These are phyloP conservation scores for Thielaviopsis punctulata DNA, from an alignment of 2,329 filamentous ascomycete genomes.

Conservation along the genomic window DNA sequence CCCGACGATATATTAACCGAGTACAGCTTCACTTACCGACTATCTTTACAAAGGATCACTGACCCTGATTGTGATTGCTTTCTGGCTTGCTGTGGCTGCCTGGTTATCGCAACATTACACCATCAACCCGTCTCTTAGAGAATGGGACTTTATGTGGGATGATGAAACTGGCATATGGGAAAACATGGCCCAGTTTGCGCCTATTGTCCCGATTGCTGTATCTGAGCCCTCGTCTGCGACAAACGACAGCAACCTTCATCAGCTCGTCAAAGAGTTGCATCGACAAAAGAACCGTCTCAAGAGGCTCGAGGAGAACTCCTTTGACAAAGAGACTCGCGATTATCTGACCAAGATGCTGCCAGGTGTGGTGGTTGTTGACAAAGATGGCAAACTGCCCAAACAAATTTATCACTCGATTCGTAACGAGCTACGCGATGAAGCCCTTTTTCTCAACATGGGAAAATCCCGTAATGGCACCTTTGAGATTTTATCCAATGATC, in stretches of 20 bases:
- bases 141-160: slow-evolving; percentile 15
- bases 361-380: slow-evolving; percentile 36
- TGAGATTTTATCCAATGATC: slow-evolving; percentile 25
- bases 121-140: slow-evolving; percentile 5
- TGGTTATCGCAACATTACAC: slow-evolving; percentile 7
- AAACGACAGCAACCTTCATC: slow-evolving; percentile 18
- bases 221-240: slow-evolving; percentile 2
- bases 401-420: slow-evolving; percentile 50
- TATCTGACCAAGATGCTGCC: slow-evolving; percentile 36
- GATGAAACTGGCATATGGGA: slow-evolving; percentile 14
- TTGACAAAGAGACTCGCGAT: slow-evolving; percentile 18
- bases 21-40: neutral
- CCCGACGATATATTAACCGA: too few relatives aligned
- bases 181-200: slow-evolving; percentile 18
- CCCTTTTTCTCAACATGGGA: slow-evolving; percentile 29
- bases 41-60: slow-evolving; percentile 1
- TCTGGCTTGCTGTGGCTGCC: neutral
- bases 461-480: slow-evolving; percentile 21
- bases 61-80: neutral
- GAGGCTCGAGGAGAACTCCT: slow-evolving; percentile 2
- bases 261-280: slow-evolving; percentile 20
- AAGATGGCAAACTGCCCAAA: slow-evolving; percentile 29
- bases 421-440: slow-evolving; percentile 33
- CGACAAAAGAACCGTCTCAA: slow-evolving; percentile 7
- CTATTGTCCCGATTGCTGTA: slow-evolving; percentile 10